These are phyloP conservation scores for Sherardia arvensis DNA, from an alignment of 257 asterid genomes.

Conservation along the genomic window DNA sequence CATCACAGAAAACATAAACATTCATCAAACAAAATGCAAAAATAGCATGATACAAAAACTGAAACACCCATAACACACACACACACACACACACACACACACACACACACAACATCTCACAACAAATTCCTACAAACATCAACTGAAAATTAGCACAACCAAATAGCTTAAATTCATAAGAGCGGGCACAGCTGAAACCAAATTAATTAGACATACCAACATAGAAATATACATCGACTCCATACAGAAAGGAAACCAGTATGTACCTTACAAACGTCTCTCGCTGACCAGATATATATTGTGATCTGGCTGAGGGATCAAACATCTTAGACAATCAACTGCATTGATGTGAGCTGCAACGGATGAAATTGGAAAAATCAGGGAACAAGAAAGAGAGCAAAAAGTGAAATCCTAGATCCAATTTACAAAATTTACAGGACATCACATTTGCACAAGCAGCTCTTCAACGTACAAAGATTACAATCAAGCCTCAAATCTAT, in stretches of 20 bases:
- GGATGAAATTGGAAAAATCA: conserved; percentile 8
- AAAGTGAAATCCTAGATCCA: neutral
- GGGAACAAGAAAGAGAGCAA: conserved; percentile 6
- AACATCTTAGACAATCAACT: conserved; percentile 45
- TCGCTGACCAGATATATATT: conserved; percentile 56
- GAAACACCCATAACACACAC: no score
- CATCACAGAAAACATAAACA: neutral
- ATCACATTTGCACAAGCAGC: neutral
- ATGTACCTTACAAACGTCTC: conserved; percentile 84
- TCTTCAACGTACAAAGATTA: neutral
- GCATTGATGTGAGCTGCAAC: conserved; percentile 42
- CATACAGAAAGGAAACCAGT: neutral
- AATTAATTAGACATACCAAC: neutral
- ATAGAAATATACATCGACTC: neutral
- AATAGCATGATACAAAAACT: neutral
- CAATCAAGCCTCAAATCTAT: neutral
- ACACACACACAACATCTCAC: neutral
- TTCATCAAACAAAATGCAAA: neutral
- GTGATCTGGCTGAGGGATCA: conserved; percentile 70
- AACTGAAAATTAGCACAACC: neutral
- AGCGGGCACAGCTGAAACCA: neutral
- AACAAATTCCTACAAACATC: neutral
- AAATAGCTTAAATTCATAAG: neutral
- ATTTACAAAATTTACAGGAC: neutral
- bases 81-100: no score